Evolutionary conservation across 257 asterid species (phyloP).

Genomic region (Nicotiana paniculata): DNA sequence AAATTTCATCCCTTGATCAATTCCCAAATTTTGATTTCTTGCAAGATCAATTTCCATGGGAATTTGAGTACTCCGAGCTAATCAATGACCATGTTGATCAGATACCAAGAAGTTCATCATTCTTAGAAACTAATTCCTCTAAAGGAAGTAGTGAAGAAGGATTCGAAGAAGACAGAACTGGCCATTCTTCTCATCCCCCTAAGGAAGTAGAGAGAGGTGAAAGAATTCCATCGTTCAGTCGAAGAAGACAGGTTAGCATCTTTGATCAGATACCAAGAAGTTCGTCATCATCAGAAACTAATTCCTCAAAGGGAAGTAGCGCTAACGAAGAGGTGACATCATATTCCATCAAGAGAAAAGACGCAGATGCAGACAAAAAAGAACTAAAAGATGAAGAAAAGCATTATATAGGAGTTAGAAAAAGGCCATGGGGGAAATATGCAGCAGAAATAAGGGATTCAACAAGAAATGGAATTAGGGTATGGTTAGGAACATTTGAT

Average conservation of each 20-base stretch:
- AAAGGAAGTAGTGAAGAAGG: too few relatives aligned
- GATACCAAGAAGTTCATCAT: not conserved
- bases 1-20: not conserved
- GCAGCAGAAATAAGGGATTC: conserved; percentile 52
- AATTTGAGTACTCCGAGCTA: not conserved
- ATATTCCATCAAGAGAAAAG: conserved; percentile 21
- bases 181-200: not conserved
- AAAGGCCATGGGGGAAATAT: conserved; percentile 45
- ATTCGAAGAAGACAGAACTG: not conserved
- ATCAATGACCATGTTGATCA: not conserved
- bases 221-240: too few relatives aligned
- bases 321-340: not conserved
- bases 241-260: too few relatives aligned
- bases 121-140: not conserved
- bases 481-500: conserved; percentile 49
- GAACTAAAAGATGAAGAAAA: conserved; percentile 11
- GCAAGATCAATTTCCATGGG: not conserved
- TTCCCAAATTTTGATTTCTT: not conserved
- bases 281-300: not conserved
- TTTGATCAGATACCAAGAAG: not conserved
- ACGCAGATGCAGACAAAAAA: conserved; percentile 3
- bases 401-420: conserved; percentile 34
- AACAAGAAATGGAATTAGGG: conserved; percentile 34
- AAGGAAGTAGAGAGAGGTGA: not conserved
- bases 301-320: not conserved